Base-by-base conservation (phyloP, 208 protist genomes). In the Leishmania martiniquensis region DNA sequence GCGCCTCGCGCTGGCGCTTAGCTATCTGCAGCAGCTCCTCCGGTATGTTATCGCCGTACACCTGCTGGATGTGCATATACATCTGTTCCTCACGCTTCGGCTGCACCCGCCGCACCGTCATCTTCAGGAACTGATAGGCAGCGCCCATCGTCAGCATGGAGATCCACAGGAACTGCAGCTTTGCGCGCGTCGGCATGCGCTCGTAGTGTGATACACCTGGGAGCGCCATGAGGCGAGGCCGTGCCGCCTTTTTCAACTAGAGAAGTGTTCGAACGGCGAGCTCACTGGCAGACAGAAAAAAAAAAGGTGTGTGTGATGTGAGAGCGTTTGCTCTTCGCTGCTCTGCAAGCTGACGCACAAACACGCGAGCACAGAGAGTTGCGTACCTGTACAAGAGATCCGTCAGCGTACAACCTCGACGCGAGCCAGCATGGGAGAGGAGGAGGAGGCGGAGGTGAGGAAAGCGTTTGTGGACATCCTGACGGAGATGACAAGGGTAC, bases 81-180 rank as follows among this genome's bases (percentile, higher is more conserved):
- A 96, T 92, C 66, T 96, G 92, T 76, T 96, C 90, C 81, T 96
- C 92, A 25, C 92, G 90, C 85, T 93, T 93, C 39, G 92, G 92
- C 71, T 94, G 85, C 67, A 96, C 87, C 15, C 92, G 88, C 65
- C 91, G 72, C 34, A 94, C 86, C 39, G 92, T 94, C 89, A 96
- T 91, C 62, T 87, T 87, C 15, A 94, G 70, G 34, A 93, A 93
- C 67, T 96, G 83, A 72, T 96, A 96, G 0, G 81, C 92, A 70
- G 92, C 93, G 49, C 89, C 92, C 82, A 91, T 88, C 45, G 89
- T 84, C 34, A 96, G 85, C 85, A 96, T 91, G 4, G 87, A 91
- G 32, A 89, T 86, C 90, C 92, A 96, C 44, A 90, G 85, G 63
- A 96, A 93, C 75, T 94, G 90, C 1, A 93, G 77, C 75, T 94